These are phyloP conservation scores for Aspergillus novoparasiticus DNA, from an alignment of 2,329 filamentous ascomycete genomes.

Conservation along the genomic window DNA sequence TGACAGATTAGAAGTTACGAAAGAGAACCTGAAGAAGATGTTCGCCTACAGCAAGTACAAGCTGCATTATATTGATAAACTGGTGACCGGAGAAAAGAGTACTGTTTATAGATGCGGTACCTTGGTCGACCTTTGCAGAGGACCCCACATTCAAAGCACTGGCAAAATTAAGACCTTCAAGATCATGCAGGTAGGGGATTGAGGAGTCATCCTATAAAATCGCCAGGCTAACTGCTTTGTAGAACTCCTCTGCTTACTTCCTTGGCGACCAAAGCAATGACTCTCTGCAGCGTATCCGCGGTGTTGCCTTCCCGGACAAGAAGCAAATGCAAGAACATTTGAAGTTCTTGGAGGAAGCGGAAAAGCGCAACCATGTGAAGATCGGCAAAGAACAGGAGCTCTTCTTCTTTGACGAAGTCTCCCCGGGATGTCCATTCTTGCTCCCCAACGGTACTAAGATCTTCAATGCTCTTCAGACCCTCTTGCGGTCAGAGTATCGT, in stretches of 20 bases:
- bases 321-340: slow-evolving; percentile 91
- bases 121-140: slow-evolving; percentile 91
- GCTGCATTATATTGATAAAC: slow-evolving; percentile 93
- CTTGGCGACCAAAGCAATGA: slow-evolving; percentile 92
- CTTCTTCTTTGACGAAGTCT: slow-evolving; percentile 93
- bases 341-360: slow-evolving; percentile 95
- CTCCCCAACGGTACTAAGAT: slow-evolving; percentile 90
- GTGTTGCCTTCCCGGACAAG: slow-evolving; percentile 96
- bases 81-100: slow-evolving; percentile 87
- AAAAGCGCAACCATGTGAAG: slow-evolving; percentile 91
- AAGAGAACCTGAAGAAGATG: slow-evolving; percentile 91
- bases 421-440: slow-evolving; percentile 92
- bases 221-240: slow-evolving; percentile 30
- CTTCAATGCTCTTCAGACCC: slow-evolving; percentile 82
- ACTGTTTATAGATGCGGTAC: slow-evolving; percentile 95
- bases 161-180: slow-evolving; percentile 93
- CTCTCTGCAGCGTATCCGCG: slow-evolving; percentile 93
- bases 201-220: not conserved
- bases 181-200: slow-evolving; percentile 71
- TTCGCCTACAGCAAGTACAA: slow-evolving; percentile 99
- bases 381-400: slow-evolving; percentile 95
- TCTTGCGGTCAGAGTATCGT: slow-evolving; percentile 86
- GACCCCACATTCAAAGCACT: slow-evolving; percentile 91
- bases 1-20: slow-evolving; percentile 83
- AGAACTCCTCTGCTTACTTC: slow-evolving; percentile 84